Evolutionary conservation across 2,329 filamentous ascomycete genomes (phyloP).

Genomic region (Fusarium musae): DNA sequence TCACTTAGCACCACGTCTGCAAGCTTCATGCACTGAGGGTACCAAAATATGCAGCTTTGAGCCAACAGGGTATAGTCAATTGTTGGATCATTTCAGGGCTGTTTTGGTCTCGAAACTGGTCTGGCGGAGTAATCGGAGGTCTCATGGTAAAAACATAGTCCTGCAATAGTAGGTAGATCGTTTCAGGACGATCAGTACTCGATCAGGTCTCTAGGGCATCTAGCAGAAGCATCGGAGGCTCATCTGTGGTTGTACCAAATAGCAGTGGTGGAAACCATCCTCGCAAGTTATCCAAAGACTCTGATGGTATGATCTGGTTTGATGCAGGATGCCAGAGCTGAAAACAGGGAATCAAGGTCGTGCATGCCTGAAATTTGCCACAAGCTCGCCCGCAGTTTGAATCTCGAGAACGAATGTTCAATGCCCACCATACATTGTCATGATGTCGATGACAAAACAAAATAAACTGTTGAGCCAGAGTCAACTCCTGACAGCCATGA

Average conservation of each 20-base stretch:
- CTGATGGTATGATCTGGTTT: background rate
- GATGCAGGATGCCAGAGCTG: background rate
- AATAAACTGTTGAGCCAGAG: constrained; percentile 33
- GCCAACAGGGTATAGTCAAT: constrained; percentile 28
- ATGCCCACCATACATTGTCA: background rate
- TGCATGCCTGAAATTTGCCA: constrained; percentile 3
- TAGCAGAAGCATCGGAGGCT: background rate
- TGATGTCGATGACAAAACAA: constrained; percentile 18
- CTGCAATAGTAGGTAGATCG: constrained; percentile 10
- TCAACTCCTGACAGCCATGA: constrained; percentile 33
- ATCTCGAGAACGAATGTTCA: background rate
- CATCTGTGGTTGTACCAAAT: background rate
- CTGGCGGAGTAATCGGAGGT: constrained; percentile 25
- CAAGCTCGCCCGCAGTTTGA: constrained; percentile 6
- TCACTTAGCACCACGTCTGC: constrained; percentile 15
- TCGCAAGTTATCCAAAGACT: background rate
- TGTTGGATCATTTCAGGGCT: constrained; percentile 22
- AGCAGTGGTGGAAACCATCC: background rate
- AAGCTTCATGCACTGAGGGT: constrained; percentile 12
- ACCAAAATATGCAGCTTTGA: constrained; percentile 34
- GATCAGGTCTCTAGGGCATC: background rate
- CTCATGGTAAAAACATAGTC: constrained; percentile 15
- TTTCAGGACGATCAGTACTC: constrained; percentile 29
- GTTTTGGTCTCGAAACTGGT: constrained; percentile 10
- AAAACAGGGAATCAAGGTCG: background rate